Conservation (phyloP, 2,329 filamentous ascomycete species). For the Alternaria sp. region DNA sequence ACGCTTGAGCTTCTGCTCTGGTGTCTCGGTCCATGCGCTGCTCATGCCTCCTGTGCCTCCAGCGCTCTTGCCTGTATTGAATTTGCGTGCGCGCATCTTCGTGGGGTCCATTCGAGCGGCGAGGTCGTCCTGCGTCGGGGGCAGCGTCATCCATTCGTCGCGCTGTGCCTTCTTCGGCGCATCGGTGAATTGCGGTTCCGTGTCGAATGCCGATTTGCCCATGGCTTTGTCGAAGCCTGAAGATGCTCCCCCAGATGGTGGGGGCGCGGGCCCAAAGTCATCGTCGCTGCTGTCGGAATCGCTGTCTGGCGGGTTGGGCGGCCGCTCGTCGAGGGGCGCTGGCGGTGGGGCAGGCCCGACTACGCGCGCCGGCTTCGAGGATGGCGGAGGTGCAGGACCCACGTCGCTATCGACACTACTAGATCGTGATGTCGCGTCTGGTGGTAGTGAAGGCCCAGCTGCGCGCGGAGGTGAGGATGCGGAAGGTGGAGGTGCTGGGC, state of each 20-base stretch:
- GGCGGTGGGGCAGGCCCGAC: conserved; percentile 63
- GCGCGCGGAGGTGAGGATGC: conserved; percentile 44
- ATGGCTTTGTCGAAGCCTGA: conserved; percentile 17
- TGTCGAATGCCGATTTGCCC: conserved; percentile 40
- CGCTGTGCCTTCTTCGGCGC: conserved; percentile 63
- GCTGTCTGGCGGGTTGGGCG: conserved; percentile 43
- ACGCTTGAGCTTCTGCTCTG: conserved; percentile 82
- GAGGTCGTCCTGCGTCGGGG: conserved; percentile 57
- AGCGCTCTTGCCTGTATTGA: conserved; percentile 72
- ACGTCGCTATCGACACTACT: conserved; percentile 36
- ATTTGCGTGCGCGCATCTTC: conserved; percentile 80
- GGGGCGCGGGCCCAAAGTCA: conserved; percentile 55
- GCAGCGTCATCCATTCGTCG: conserved; percentile 70
- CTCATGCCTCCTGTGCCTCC: conserved; percentile 60
- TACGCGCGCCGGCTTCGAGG: conserved; percentile 48
- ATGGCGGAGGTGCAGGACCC: conserved; percentile 52
- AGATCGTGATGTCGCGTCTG: conserved; percentile 41
- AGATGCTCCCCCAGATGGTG: conserved; percentile 33
- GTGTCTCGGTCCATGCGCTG: conserved; percentile 86
- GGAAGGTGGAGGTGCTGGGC: conserved; percentile 62
- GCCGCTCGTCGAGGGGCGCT: conserved; percentile 55
- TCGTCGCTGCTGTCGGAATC: conserved; percentile 50
- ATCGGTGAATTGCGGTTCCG: conserved; percentile 37
- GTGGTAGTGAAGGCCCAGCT: conserved; percentile 61
- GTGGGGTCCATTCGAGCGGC: conserved; percentile 77